A percentile compares a stretch with the other conserved stretches of the same genome.
phyloP scores from a whole-genome alignment of 2,329 filamentous ascomycete species.

The Trichoderma sp. region DNA sequence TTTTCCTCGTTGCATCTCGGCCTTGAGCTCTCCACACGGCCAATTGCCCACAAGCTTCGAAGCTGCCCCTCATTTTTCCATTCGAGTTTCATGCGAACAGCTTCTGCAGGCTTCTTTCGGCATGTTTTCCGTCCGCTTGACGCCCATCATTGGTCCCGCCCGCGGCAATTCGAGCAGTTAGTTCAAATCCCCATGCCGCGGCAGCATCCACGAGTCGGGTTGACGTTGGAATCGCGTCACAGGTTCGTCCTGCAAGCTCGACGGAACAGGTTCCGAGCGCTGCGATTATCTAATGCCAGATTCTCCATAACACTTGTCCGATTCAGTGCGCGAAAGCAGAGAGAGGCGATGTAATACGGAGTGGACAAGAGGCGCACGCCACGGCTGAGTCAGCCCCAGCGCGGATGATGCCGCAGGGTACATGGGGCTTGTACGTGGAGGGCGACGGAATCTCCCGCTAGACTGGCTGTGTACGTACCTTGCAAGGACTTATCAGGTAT shows the following conservation, averaged over 20 bases:
- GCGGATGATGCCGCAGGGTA: slow-evolving; percentile 7
- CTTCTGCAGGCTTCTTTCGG: background rate
- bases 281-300: background rate
- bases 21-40: background rate
- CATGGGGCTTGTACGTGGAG: background rate
- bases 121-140: background rate
- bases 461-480: background rate
- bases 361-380: background rate
- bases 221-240: background rate
- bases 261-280: background rate
- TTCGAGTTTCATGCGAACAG: background rate
- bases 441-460: background rate
- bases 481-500: slow-evolving; percentile 2
- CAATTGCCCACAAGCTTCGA: background rate
- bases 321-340: background rate
- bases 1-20: background rate
- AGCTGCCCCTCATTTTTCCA: background rate
- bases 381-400: background rate
- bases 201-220: background rate
- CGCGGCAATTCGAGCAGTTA: too few relatives aligned
- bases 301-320: background rate
- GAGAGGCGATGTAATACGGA: background rate
- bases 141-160: background rate
- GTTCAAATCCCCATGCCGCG: background rate
- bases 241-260: background rate